Evolutionary conservation across 1,284 basidiomycete genomes (phyloP).

Genomic region (Dichomitus squalens): DNA sequence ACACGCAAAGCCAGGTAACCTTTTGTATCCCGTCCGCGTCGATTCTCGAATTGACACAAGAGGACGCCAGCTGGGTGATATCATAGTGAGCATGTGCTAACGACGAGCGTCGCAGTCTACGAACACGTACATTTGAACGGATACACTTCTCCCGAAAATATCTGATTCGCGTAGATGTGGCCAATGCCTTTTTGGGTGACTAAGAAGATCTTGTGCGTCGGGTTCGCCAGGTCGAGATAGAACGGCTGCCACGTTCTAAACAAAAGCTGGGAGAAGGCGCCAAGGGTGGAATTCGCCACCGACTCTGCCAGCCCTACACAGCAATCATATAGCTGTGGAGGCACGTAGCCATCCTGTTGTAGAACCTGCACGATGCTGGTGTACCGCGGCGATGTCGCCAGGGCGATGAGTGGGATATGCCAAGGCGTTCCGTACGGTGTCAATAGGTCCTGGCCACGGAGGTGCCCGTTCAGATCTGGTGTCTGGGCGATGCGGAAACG

Average conservation of each 20-base stretch:
- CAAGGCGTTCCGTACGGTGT: slow-evolving; percentile 10
- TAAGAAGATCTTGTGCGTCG: background rate
- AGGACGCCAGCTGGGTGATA: slow-evolving; percentile 1
- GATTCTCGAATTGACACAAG: background rate
- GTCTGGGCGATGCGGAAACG: slow-evolving; percentile 15
- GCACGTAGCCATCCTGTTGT: background rate
- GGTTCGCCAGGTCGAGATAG: background rate
- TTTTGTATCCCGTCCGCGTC: background rate
- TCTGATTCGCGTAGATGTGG: background rate
- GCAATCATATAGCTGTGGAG: background rate
- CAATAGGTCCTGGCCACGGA: slow-evolving; percentile 9
- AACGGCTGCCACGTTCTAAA: slow-evolving; percentile 3
- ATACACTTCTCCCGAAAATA: background rate
- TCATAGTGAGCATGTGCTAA: background rate
- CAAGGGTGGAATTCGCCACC: background rate
- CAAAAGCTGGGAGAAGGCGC: slow-evolving; percentile 5
- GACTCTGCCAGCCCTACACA: background rate
- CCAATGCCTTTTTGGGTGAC: background rate
- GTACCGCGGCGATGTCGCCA: slow-evolving; percentile 1
- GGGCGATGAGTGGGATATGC: slow-evolving; percentile 9
- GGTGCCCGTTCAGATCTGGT: background rate
- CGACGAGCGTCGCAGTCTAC: too few relatives aligned
- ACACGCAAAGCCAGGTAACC: slow-evolving; percentile 1
- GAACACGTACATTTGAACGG: slow-evolving; percentile 7
- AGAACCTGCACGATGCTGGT: background rate